Base-by-base conservation (phyloP, 1,139 yeast species). In the Trichomonascaceae sp. region DNA sequence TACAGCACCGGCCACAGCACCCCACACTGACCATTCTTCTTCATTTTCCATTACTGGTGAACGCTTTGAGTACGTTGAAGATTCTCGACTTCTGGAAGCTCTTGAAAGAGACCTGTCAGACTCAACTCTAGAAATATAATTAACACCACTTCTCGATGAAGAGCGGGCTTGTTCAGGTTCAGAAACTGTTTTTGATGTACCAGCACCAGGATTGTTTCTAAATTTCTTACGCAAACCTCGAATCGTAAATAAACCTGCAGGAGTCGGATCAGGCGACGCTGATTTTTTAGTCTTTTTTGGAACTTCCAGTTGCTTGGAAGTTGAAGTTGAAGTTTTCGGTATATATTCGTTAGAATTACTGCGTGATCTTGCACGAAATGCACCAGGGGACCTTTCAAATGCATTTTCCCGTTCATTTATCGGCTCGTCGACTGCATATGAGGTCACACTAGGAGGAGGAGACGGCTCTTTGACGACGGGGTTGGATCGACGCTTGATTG, bases 391-490 rank as follows among this genome's bases (percentile, higher is more conserved):
- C 24, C 50, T n/a, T 20, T 48, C 20, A 20, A 48, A 48, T 13
- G 50, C 45, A 38, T 48, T 48, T 41, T 39, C 30, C 15, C 50
- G 45, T 15, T 48, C 50, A 22, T 39, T 44, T 13, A 36, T 30
- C 5, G 27, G 4, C 6, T 15, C 39, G 5, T 27, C 13, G 49
- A 9, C 18, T 4, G 17, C 22, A 24, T 12, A 9, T 9, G n/a
- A 18, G 49, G 10, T 36, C 7, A 12, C 30, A 20, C 12, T 15
- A 12, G 38, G 36, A 8, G 50, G 17, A 3, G 50, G 15, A n/a
- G 50, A 48, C 24, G 50, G n/a, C 13, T 15, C 36, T 17, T 22
- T 20, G 18, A 36, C 9, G 19, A 17, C 9, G 20, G 50, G 15
- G 15, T 36, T 36, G 15, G 41, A 36, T 3, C 17, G 41, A 36